Evolutionary conservation across 164 flowering plant genomes (phyloP), one percentile per base, ranked within the genome.

Genomic region (Chimonanthus salicifolius): DNA sequence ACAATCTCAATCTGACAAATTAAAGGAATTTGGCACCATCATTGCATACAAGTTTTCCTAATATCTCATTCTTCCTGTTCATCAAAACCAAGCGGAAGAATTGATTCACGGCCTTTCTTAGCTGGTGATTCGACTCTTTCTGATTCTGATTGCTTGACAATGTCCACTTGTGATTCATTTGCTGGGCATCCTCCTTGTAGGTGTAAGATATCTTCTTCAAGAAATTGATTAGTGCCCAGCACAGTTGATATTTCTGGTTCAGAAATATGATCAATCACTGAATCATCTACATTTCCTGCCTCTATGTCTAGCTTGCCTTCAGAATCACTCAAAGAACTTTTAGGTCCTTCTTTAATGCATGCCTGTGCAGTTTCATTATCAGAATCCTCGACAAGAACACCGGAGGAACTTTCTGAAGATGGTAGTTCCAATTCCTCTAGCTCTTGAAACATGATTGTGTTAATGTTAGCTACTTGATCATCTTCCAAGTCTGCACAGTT

Each of bases 401-500:
- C 67, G 4, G 7, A 48, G 21, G 68, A 43, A 43, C 69, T 6
- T 64, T 48, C 58, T 47, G n/a, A 3, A 47, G 33, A 10, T 47
- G 45, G 51, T 7, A 62, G 18, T 18, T 71, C 60, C 21, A 72
- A 49, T 50, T 76, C 68, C 45, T 69, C 73, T 7, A 18, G 9
- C 3, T 74, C 65, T 16, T 65, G 72, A 1, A 21, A 44, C 47
- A 67, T 71, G 58, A 3, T 5, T 46, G 49, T 46, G 7, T 49
- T 54, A 44, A 58, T 4, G 5, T 71, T 74, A 69, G 45, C 73
- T 47, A 58, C 49, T 48, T n/a, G 58, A 45, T 51, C 4, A 47
- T 74, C 79, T 46, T 62, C 67, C 49, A 72, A 64, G n/a, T 11
- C 64, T 43, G 20, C n/a, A 4, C 15, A 15, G 45, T 44, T 46